Base-by-base conservation (phyloP, 2,329 filamentous ascomycete species). In the Tolypocladium album region DNA sequence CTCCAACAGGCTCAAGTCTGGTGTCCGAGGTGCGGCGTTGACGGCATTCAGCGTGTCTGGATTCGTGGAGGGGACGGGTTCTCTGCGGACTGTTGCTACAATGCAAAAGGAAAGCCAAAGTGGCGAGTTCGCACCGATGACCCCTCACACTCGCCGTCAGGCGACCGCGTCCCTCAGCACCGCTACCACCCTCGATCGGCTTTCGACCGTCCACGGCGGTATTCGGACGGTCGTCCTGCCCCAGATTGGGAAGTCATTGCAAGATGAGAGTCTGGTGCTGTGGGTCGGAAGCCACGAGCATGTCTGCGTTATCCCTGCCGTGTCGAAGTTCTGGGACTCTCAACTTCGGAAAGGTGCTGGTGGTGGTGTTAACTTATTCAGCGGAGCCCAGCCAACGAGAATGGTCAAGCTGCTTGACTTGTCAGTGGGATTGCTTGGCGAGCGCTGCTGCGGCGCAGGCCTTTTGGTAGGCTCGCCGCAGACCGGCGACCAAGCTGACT, bases 121-220 rank as follows among this genome's bases (percentile, higher is more conserved):
- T 0, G 75, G 76, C 20, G 83, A 83, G 42, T 86, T 87, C 63
- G 82, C 82, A 12, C 84, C 84, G 12, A 84, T 87, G 83, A 87
- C 84, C 1, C 84, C 84, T 0, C 82, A 85, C 62, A 83, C 82
- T 12, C 76, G 84, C 45, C 79, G 79, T 45, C 81, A 83, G 61
- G 81, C 78, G 5, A 73, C 81, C 4, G 74, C 76, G 13, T 76
- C 76, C 1, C 69, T 78, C 47, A 74, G 75, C 38, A 71, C 78
- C 20, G 71, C 70, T 0, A 69, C 74, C 8, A 78, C 78, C 0
- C 73, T 78, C 6, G 82, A 84, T 63, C 79, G 80, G 4, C 73
- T 85, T 2, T 75, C 79, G 5, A 71, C 77, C 1, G 76, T 84
- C 4, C 76, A 72, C 27, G 83, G 83, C 45, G 81, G 82, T 15